Percentiles rank a stretch among this genome's conserved stretches.
Evolutionary conservation across 2,329 filamentous ascomycete genomes (phyloP).

Genomic region (Exophiala sideris): DNA sequence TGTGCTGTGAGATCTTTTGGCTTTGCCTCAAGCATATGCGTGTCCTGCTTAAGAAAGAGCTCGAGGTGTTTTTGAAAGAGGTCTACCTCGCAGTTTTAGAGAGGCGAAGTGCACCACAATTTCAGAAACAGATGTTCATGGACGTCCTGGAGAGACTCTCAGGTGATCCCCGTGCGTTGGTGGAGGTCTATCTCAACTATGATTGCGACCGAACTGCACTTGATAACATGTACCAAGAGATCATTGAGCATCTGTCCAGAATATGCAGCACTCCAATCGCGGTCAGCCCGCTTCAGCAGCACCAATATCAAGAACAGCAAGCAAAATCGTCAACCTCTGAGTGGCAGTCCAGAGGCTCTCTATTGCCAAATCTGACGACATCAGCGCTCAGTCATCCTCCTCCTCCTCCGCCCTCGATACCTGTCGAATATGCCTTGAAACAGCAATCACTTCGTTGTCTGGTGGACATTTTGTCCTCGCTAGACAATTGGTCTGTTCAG

Average conservation of each 20-base stretch:
- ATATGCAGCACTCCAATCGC: slow-evolving; percentile 76
- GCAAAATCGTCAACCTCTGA: slow-evolving; percentile 63
- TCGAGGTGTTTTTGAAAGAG: slow-evolving; percentile 96
- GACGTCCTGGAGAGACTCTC: slow-evolving; percentile 79
- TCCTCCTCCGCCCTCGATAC: slow-evolving; percentile 55
- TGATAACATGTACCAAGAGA: slow-evolving; percentile 92
- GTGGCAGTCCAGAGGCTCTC: slow-evolving; percentile 80
- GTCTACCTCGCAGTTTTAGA: slow-evolving; percentile 92
- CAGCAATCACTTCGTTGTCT: slow-evolving; percentile 82
- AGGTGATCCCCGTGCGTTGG: slow-evolving; percentile 79
- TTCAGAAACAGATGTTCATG: slow-evolving; percentile 91
- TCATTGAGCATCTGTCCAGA: slow-evolving; percentile 89
- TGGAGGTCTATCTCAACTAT: slow-evolving; percentile 96
- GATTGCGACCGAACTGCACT: slow-evolving; percentile 90
- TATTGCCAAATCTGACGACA: slow-evolving; percentile 82
- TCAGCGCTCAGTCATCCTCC: slow-evolving; percentile 62
- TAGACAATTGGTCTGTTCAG: slow-evolving; percentile 90
- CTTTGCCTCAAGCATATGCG: slow-evolving; percentile 92
- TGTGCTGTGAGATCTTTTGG: slow-evolving; percentile 97
- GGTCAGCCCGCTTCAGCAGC: slow-evolving; percentile 73
- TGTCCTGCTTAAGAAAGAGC: slow-evolving; percentile 94
- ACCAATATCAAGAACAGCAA: slow-evolving; percentile 78
- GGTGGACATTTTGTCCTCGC: slow-evolving; percentile 80
- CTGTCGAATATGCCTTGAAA: slow-evolving; percentile 88
- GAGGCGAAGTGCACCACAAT: slow-evolving; percentile 76